phyloP scores from a whole-genome alignment of 108 stramenopile genomes.

The Cylindrotheca fusiformis region DNA sequence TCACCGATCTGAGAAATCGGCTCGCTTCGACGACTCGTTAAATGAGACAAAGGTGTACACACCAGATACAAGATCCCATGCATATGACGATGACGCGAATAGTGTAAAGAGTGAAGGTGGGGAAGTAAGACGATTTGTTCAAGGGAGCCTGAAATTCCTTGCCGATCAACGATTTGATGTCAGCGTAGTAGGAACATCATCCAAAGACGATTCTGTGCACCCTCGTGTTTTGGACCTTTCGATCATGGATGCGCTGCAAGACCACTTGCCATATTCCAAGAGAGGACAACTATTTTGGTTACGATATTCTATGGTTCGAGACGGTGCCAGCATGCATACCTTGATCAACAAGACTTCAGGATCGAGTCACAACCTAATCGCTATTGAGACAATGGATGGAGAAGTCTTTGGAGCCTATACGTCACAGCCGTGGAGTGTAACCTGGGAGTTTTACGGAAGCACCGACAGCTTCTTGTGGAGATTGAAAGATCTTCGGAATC shows the following conservation, averaged over 20 bases:
- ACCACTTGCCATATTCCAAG: slow-evolving; percentile 34
- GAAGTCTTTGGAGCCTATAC: slow-evolving; percentile 66
- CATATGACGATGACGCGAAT: not conserved
- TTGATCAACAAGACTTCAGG: slow-evolving; percentile 26
- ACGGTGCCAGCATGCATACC: slow-evolving; percentile 44
- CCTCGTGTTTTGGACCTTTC: slow-evolving; percentile 35
- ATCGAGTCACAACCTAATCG: slow-evolving; percentile 40
- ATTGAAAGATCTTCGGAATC: slow-evolving; percentile 34
- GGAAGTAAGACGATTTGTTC: not conserved
- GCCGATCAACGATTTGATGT: slow-evolving; percentile 12
- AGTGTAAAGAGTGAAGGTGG: not conserved
- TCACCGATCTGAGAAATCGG: not conserved
- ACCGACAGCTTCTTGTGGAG: slow-evolving; percentile 59
- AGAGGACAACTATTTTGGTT: slow-evolving; percentile 44
- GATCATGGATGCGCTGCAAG: slow-evolving; percentile 40
- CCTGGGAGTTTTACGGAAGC: slow-evolving; percentile 53
- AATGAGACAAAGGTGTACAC: not conserved
- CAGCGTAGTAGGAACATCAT: slow-evolving; percentile 33
- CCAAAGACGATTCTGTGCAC: slow-evolving; percentile 21
- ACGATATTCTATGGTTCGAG: slow-evolving; percentile 41
- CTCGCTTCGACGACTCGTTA: not conserved
- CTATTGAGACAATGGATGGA: slow-evolving; percentile 59
- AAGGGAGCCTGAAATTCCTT: not conserved
- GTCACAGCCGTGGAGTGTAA: slow-evolving; percentile 55
- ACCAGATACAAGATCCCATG: not conserved